A percentile compares a stretch with the other conserved stretches of the same genome.
These are phyloP conservation scores for Aspergillus costaricaensis DNA, from an alignment of 2,329 filamentous ascomycete species.

Conservation along the genomic window DNA sequence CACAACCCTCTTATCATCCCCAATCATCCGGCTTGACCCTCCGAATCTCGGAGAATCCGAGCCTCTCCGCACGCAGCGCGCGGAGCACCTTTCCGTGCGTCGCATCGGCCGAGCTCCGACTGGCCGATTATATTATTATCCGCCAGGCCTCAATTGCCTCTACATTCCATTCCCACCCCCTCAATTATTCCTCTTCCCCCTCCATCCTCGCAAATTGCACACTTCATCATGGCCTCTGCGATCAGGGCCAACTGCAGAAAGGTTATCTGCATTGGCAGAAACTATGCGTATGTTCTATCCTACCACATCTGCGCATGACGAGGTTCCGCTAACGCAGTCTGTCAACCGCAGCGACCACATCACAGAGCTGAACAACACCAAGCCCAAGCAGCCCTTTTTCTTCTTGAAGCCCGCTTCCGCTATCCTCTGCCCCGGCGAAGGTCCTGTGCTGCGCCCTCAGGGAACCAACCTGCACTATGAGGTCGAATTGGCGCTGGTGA, in stretches of 20 bases:
- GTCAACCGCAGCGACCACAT: slow-evolving; percentile 73
- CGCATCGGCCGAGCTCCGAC: slow-evolving; percentile 15
- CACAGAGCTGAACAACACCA: slow-evolving; percentile 81
- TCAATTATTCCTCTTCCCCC: not conserved
- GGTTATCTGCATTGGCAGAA: slow-evolving; percentile 90
- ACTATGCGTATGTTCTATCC: slow-evolving; percentile 76
- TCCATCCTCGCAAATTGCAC: not conserved
- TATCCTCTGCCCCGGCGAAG: slow-evolving; percentile 75
- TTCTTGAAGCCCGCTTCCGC: slow-evolving; percentile 93
- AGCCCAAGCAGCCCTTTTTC: slow-evolving; percentile 96
- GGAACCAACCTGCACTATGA: slow-evolving; percentile 91
- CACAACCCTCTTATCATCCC: not conserved
- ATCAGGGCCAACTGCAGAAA: slow-evolving; percentile 62
- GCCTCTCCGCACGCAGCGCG: slow-evolving; percentile 30
- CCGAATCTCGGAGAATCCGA: slow-evolving; percentile 26
- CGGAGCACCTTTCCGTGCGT: slow-evolving; percentile 22
- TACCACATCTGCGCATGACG: not conserved
- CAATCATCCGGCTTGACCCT: not conserved
- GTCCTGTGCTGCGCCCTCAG: slow-evolving; percentile 77
- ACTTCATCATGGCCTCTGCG: slow-evolving; percentile 40
- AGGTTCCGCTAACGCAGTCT: slow-evolving; percentile 11
- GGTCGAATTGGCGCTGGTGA: slow-evolving; percentile 86
- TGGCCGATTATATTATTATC: slow-evolving; percentile 9
- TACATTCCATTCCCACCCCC: not conserved
- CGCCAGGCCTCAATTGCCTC: slow-evolving; percentile 1